phyloP scores from a whole-genome alignment of 306 rosid species.

The Glycine tomentella region DNA sequence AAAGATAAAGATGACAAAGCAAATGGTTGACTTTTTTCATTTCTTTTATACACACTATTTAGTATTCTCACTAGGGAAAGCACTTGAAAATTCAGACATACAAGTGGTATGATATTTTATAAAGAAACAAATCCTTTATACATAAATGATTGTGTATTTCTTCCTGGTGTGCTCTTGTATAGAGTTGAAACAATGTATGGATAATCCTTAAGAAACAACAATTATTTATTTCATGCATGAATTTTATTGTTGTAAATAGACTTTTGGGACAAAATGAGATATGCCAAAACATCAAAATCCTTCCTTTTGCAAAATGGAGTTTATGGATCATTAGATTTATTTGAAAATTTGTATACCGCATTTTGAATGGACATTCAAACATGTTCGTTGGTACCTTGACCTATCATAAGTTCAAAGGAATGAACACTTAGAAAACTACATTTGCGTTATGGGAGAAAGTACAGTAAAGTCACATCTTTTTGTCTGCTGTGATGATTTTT shows the following conservation, averaged over 20 bases:
- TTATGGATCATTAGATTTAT: no score
- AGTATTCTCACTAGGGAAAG: slow-evolving; percentile 12
- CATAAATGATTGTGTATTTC: slow-evolving; percentile 38
- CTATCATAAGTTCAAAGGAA: no score
- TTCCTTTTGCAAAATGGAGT: no score
- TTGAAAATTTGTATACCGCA: no score
- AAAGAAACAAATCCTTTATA: slow-evolving; percentile 30
- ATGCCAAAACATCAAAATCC: no score
- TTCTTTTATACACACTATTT: slow-evolving; percentile 24
- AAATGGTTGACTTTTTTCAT: slow-evolving; percentile 29
- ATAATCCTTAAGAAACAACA: slow-evolving; percentile 2
- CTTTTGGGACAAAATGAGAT: no score
- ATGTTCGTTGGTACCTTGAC: no score
- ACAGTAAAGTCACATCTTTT: slow-evolving; percentile 4
- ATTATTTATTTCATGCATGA: neutral
- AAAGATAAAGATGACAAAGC: slow-evolving; percentile 32
- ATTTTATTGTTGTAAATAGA: no score
- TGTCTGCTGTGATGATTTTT: slow-evolving; percentile 21
- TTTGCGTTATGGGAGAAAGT: slow-evolving; percentile 19
- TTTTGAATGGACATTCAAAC: no score
- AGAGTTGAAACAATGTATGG: slow-evolving; percentile 3
- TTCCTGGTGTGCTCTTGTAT: slow-evolving; percentile 21
- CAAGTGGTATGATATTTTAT: slow-evolving; percentile 34
- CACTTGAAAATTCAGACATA: slow-evolving; percentile 19
- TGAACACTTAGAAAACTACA: neutral